phyloP scores from a whole-genome alignment of 257 asterid genomes.

The Plectranthus barbatus region DNA sequence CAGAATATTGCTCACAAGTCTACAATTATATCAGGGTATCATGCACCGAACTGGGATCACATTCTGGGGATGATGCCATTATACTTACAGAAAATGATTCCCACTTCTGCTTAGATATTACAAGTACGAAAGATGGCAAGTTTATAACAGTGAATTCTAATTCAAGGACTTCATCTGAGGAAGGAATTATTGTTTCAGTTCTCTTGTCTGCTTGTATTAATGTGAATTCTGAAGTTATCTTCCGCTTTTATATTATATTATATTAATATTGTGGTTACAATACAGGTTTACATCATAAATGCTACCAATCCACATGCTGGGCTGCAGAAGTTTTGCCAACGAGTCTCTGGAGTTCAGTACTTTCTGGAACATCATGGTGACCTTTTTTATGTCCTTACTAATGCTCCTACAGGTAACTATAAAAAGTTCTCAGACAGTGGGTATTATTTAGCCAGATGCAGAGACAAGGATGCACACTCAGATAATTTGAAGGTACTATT shows the following conservation, averaged over 20 bases:
- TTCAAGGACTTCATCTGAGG: slow-evolving; percentile 99
- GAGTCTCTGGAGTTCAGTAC: slow-evolving; percentile 76
- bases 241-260: slow-evolving; percentile 1
- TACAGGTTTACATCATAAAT: slow-evolving; percentile 78
- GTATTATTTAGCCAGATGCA: slow-evolving; percentile 64
- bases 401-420: slow-evolving; percentile 44
- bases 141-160: slow-evolving; percentile 92
- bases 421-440: slow-evolving; percentile 34
- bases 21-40: slow-evolving; percentile 45
- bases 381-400: slow-evolving; percentile 67
- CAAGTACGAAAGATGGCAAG: slow-evolving; percentile 91
- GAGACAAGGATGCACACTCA: slow-evolving; percentile 45
- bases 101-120: slow-evolving; percentile 72
- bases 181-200: slow-evolving; percentile 44
- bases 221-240: not conserved
- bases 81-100: slow-evolving; percentile 73
- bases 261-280: slow-evolving; percentile 14
- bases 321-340: slow-evolving; percentile 62
- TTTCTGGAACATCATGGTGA: slow-evolving; percentile 75
- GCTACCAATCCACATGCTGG: slow-evolving; percentile 39
- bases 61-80: slow-evolving; percentile 33
- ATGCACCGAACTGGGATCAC: slow-evolving; percentile 52
- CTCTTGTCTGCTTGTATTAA: slow-evolving; percentile 2
- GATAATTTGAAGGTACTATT: slow-evolving; percentile 46
- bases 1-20: slow-evolving; percentile 17